phyloP scores from a whole-genome alignment of 805 yeast species.

The Candida easanensis region DNA sequence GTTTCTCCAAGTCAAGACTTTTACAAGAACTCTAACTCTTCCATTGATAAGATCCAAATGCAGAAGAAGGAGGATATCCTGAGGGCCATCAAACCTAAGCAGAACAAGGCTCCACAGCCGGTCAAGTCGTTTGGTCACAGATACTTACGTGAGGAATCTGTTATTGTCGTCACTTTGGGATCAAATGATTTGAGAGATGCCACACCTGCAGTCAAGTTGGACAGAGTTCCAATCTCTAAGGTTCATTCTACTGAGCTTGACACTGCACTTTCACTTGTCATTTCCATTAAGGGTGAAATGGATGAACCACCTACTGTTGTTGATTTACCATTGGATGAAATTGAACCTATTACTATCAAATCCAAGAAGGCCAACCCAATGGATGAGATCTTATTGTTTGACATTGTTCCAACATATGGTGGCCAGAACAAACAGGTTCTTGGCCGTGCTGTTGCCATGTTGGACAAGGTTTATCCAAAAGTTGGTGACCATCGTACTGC shows the following conservation, averaged over 20 bases:
- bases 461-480: conserved; percentile 56
- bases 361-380: conserved; percentile 46
- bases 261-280: conserved; percentile 76
- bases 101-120: conserved; percentile 37
- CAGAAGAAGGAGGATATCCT: conserved; percentile 17
- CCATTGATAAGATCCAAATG: conserved; percentile 18
- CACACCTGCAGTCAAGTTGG: conserved; percentile 60
- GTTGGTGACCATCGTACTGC: conserved; percentile 70
- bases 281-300: conserved; percentile 34
- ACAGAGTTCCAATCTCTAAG: conserved; percentile 71
- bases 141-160: conserved; percentile 59
- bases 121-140: conserved; percentile 86
- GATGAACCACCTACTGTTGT: conserved; percentile 52
- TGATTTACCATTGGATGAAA: conserved; percentile 82
- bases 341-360: conserved; percentile 72
- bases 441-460: conserved; percentile 81
- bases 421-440: conserved; percentile 46
- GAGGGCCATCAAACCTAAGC: conserved; percentile 22
- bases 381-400: conserved; percentile 67
- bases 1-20: conserved; percentile 10
- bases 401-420: conserved; percentile 85
- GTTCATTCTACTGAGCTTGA: conserved; percentile 82
- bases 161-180: conserved; percentile 82
- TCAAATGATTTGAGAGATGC: conserved; percentile 71
- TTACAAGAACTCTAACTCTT: conserved; percentile 12